Evolutionary conservation across 805 yeast genomes (phyloP), one percentile per base, ranked within the genome.

Genomic region (Myxozyma udenii): DNA sequence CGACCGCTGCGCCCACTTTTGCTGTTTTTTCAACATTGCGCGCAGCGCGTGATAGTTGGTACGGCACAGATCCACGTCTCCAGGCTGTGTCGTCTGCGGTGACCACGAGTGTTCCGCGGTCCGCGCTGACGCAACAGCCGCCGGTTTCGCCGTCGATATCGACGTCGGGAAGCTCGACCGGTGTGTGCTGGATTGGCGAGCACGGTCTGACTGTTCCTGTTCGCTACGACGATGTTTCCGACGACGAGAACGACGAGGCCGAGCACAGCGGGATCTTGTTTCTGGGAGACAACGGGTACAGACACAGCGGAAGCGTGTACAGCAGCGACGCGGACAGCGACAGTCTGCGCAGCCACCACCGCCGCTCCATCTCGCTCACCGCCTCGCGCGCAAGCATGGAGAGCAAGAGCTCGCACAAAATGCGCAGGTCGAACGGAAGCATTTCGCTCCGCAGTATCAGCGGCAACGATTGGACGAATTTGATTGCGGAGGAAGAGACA

Each of bases 121-220:
- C 33, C 14, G 33, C 33, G 9, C 33, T 28, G 9, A 9, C 33
- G 14, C 14, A 9, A 9, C 14, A 9, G 9, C 14, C 33, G 36
- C 7, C 33, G 4, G 45, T 9, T n/a, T 23, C 35, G 12, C 3
- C 48, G 9, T 35, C 23, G 4, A n/a, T n/a, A n/a, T 26, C 41
- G 7, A n/a, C 23, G 1, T 19, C 51, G 2, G 45, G 44, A 22
- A 14, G 33, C 9, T 14, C 33, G 9, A 28, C 33, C 14, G 55
- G 58, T 16, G 55, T 53, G 1, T 53, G 58, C 46, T 53, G 52
- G 51, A 50, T 53, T 30, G 58, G 55, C 23, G 58, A 48, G 33
- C 32, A 43, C n/a, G 55, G 58, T 14, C 12, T 44, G 1, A 16
- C 46, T 11, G 23, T 22, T n/a, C 51, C 44, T 21, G 47, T 37